Evolutionary conservation across 1,139 yeast species (phyloP), one percentile per base, ranked within the genome.

Genomic region (Meyerozyma guilliermondii): DNA sequence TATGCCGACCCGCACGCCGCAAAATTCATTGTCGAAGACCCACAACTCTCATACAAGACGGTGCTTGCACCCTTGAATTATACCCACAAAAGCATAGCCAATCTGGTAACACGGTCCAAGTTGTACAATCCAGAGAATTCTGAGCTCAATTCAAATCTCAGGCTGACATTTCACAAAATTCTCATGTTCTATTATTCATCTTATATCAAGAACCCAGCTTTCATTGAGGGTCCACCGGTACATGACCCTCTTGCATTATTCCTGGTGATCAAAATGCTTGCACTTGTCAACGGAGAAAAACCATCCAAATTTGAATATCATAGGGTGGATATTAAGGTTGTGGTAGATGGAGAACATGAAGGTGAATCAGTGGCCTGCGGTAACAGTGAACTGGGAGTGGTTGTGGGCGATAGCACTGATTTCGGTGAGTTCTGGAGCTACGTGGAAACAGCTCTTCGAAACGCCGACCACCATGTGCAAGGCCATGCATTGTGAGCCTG

Each of bases 231-330:
- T 0, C 92, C 95, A 1, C 91, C 94, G 1, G 72, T 87, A 1
- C 95, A 88, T 59, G 95, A 87, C 56, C 94, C 95, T 0, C 63
- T 86, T 38, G 87, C 95, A 0, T 67, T 86, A 3, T 80, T 76
- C 41, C 78, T 78, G 0, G 56, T 36, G 7, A 17, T 18, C 26
- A 20, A 17, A 4, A 33, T 85, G 22, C 58, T 85, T 37, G 79
- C 83, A 3, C 52, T 74, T 26, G 64, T 66, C 34, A 61, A 65
- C 11, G 49, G 53, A 28, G 56, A 55, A 2, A 51, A 62, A 10
- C 51, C 52, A 7, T 58, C 52, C 46, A 56, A 52, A n/a, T 71
- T 64, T 45, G 59, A 60, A n/a, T 60, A 60, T 43, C 64, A 62
- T 41, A 64, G 60, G 43, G 44, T 59, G n/a, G 50, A 51, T 29